Evolutionary conservation across 305 asterid species (phyloP).

Genomic region (Coffea humblotiana): DNA sequence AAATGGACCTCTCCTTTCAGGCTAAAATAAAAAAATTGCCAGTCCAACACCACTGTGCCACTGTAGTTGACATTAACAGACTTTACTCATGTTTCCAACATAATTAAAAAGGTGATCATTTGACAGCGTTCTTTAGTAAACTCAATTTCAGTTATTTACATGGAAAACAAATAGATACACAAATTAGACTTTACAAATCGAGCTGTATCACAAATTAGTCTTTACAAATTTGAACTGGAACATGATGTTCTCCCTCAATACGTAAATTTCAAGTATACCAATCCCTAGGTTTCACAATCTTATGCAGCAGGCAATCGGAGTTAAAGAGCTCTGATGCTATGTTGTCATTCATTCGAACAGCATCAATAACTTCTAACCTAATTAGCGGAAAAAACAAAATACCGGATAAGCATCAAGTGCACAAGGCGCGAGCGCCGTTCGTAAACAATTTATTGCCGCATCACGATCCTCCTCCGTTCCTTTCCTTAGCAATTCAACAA

Average conservation of each 20-base stretch:
- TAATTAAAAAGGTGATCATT: background rate
- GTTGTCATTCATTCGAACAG: background rate
- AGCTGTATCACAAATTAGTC: background rate
- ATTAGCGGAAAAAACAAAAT: conserved; percentile 3
- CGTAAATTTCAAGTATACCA: too few species aligned
- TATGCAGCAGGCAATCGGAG: background rate
- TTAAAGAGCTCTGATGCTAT: background rate
- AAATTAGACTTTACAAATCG: background rate
- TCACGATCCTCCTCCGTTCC: conserved; percentile 79
- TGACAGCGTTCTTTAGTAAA: background rate
- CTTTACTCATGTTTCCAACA: background rate
- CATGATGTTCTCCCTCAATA: background rate
- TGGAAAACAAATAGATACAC: background rate
- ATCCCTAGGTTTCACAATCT: background rate
- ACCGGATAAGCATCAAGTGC: conserved; percentile 98
- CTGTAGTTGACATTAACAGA: background rate
- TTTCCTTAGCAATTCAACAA: conserved; percentile 84
- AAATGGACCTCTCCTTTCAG: background rate
- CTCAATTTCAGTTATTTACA: background rate
- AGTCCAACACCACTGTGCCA: background rate
- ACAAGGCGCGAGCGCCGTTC: conserved; percentile 87
- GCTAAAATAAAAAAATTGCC: background rate
- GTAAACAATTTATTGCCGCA: conserved; percentile 71
- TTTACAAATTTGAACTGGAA: background rate
- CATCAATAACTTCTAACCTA: background rate